Percentiles rank a stretch among this genome's conserved stretches.
Conservation (phyloP, 2,329 filamentous ascomycete species). For the Scedosporium boydii region DNA sequence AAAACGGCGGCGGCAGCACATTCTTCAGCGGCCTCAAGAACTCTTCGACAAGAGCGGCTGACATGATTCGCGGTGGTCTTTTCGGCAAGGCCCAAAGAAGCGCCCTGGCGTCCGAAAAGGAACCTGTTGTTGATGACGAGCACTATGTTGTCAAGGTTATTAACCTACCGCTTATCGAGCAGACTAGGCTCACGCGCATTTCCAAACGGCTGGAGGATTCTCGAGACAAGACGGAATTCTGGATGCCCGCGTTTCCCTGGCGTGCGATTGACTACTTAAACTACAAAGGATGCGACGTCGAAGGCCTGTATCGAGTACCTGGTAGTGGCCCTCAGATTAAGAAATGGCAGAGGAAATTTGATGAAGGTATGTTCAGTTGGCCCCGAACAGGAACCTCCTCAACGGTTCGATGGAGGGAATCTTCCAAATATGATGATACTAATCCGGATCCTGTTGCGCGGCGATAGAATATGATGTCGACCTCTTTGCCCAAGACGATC, state of each 20-base stretch:
- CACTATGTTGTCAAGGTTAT: conserved; percentile 79
- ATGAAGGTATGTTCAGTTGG: conserved; percentile 49
- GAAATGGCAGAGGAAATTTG: conserved; percentile 87
- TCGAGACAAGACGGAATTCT: conserved; percentile 92
- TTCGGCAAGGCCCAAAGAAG: conserved; percentile 70
- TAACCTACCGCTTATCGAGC: conserved; percentile 76
- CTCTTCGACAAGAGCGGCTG: conserved; percentile 64
- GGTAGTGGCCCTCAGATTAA: conserved; percentile 86
- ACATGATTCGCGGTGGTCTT: conserved; percentile 72
- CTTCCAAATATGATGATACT: too few relatives aligned
- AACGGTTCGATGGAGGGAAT: too few relatives aligned
- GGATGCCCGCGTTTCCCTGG: conserved; percentile 96
- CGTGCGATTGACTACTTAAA: conserved; percentile 94
- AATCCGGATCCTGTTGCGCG: too few relatives aligned
- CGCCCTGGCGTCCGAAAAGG: conserved; percentile 59
- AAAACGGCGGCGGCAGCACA: conserved; percentile 50
- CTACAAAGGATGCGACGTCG: conserved; percentile 86
- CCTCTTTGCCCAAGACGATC: conserved; percentile 74
- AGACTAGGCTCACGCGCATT: conserved; percentile 84
- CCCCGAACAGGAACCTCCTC: background rate
- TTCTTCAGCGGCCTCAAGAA: conserved; percentile 68
- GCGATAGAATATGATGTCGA: conserved; percentile 72
- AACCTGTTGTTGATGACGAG: conserved; percentile 62
- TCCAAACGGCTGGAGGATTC: conserved; percentile 82
- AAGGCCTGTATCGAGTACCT: conserved; percentile 86